Conservation (phyloP, 2,329 filamentous ascomycete species). For the Trichoderma hamatum region DNA sequence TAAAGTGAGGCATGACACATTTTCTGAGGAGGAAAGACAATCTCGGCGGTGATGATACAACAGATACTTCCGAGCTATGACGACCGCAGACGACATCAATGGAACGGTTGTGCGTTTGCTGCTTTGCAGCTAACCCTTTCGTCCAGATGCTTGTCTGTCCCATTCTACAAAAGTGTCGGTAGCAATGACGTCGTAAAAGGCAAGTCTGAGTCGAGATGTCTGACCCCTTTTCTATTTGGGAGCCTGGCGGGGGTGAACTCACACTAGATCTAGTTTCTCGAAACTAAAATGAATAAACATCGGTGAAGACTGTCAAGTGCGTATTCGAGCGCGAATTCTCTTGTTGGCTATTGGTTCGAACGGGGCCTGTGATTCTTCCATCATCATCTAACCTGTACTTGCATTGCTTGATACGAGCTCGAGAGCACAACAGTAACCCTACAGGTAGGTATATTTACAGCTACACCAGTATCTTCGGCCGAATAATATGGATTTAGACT, state of each 20-base stretch:
- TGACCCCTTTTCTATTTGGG: neutral
- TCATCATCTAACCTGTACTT: neutral
- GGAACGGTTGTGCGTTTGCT: slow-evolving; percentile 53
- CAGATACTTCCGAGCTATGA: slow-evolving; percentile 75
- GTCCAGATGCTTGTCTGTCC: slow-evolving; percentile 29
- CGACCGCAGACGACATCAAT: slow-evolving; percentile 29
- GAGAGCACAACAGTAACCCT: neutral
- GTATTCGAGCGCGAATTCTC: neutral
- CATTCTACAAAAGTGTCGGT: slow-evolving; percentile 30
- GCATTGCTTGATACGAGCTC: neutral
- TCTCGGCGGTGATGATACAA: slow-evolving; percentile 65
- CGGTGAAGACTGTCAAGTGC: neutral
- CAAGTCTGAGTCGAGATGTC: slow-evolving; percentile 62
- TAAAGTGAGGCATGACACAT: neutral
- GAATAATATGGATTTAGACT: neutral
- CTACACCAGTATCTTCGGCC: neutral
- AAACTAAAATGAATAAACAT: neutral
- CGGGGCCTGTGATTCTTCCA: neutral
- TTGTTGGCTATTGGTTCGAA: neutral
- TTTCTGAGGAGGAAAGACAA: neutral
- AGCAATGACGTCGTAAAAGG: slow-evolving; percentile 61
- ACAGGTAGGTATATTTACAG: neutral
- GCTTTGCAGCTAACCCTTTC: slow-evolving; percentile 50
- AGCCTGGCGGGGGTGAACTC: neutral
- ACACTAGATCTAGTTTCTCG: neutral